These are phyloP conservation scores for Davidsoniella neocaledoniae DNA, from an alignment of 2,329 filamentous ascomycete species.

Conservation along the genomic window DNA sequence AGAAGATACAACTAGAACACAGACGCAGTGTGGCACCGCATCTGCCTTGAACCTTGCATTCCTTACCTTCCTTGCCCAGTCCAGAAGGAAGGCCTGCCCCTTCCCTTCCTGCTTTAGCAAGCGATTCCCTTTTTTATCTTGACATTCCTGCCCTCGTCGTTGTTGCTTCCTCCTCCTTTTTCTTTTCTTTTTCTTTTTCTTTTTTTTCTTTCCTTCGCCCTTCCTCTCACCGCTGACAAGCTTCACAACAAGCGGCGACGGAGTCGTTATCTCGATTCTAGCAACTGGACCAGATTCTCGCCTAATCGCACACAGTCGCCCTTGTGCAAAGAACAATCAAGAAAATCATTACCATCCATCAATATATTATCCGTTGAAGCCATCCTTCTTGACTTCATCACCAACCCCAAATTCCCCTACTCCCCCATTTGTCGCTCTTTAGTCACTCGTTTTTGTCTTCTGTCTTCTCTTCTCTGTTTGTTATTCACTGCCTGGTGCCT, in stretches of 20 bases:
- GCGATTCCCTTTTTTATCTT: slow-evolving; percentile 1
- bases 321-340: neutral
- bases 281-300: slow-evolving; percentile 5
- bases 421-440: slow-evolving; percentile 4
- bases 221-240: slow-evolving; percentile 4
- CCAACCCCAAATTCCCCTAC: neutral
- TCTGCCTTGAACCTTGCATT: slow-evolving; percentile 2
- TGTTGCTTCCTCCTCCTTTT: neutral
- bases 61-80: neutral
- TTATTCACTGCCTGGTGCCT: neutral
- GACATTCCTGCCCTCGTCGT: neutral
- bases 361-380: no score
- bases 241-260: slow-evolving; percentile 10
- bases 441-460: slow-evolving; percentile 1
- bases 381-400: neutral
- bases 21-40: neutral
- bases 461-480: neutral
- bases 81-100: neutral
- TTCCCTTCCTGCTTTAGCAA: slow-evolving; percentile 3
- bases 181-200: neutral
- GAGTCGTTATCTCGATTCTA: slow-evolving; percentile 11
- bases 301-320: slow-evolving; percentile 1
- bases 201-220: neutral
- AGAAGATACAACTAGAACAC: no score
- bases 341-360: neutral